Evolutionary conservation across 2,329 filamentous ascomycete species (phyloP).

Genomic region (Lasiodiplodia sp.): DNA sequence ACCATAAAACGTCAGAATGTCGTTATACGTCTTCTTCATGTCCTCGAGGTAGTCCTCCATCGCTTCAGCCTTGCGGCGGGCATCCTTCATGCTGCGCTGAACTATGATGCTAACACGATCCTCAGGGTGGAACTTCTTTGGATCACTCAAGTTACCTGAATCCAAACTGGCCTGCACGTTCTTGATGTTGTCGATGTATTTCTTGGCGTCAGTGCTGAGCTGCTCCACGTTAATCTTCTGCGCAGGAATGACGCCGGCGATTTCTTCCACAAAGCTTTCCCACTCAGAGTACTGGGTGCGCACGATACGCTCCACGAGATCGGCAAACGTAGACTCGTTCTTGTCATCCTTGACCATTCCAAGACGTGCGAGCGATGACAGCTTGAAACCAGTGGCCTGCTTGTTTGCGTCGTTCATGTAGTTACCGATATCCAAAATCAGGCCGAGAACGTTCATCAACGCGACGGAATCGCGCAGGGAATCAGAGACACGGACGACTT

Average conservation of each 20-base stretch:
- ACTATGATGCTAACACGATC: conserved; percentile 93
- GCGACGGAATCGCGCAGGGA: conserved; percentile 89
- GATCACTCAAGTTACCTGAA: conserved; percentile 90
- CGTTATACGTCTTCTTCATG: conserved; percentile 88
- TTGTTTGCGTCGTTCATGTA: conserved; percentile 99
- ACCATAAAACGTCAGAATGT: conserved; percentile 96
- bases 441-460: conserved; percentile 92
- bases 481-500: conserved; percentile 88
- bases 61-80: conserved; percentile 92
- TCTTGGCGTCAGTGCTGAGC: conserved; percentile 83
- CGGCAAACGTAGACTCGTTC: conserved; percentile 94
- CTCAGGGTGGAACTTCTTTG: conserved; percentile 97
- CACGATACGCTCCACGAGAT: conserved; percentile 95
- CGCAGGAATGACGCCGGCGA: conserved; percentile 75
- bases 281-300: conserved; percentile 96
- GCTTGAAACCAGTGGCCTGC: conserved; percentile 96
- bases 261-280: conserved; percentile 88
- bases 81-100: conserved; percentile 95
- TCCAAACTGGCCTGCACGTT: conserved; percentile 93
- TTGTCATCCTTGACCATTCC: conserved; percentile 99
- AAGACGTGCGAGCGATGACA: conserved; percentile 88
- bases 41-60: conserved; percentile 93
- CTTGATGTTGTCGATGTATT: conserved; percentile 92
- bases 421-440: conserved; percentile 98
- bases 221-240: conserved; percentile 97